phyloP scores from a whole-genome alignment of 2,329 filamentous ascomycete species.

The Monosporascus cannonballus region DNA sequence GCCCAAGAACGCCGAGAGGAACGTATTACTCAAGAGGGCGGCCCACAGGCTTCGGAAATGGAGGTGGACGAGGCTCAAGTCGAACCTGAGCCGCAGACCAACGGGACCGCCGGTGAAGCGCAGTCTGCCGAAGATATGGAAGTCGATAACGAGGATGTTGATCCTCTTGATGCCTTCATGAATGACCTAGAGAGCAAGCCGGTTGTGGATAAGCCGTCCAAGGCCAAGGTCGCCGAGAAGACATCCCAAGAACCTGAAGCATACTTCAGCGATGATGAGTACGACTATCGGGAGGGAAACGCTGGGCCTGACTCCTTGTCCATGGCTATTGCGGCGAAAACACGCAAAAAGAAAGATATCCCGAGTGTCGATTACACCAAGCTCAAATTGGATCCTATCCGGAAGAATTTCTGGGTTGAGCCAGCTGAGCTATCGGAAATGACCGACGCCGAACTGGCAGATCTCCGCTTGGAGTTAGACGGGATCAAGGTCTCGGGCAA shows the following conservation, averaged over 20 bases:
- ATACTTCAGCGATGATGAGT: conserved; percentile 84
- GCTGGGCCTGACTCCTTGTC: conserved; percentile 39
- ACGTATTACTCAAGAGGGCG: conserved; percentile 46
- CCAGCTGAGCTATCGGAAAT: conserved; percentile 77
- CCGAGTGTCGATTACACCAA: conserved; percentile 82
- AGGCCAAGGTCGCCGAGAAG: conserved; percentile 32
- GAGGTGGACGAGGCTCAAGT: conserved; percentile 28
- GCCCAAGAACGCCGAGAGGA: conserved; percentile 81
- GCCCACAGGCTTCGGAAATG: conserved; percentile 42
- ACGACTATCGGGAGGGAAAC: conserved; percentile 43
- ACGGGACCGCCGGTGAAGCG: conserved; percentile 14
- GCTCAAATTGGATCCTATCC: conserved; percentile 75
- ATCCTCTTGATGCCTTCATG: conserved; percentile 98
- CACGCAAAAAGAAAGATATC: conserved; percentile 91
- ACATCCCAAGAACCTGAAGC: conserved; percentile 68
- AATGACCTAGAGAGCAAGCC: conserved; percentile 51
- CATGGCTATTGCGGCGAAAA: conserved; percentile 50
- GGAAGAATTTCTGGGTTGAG: conserved; percentile 93
- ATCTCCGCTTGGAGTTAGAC: conserved; percentile 80
- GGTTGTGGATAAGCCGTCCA: conserved; percentile 16
- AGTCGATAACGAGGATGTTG: conserved; percentile 63
- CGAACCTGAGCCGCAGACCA: conserved; percentile 14
- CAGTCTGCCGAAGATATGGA: conserved; percentile 45
- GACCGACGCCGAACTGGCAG: conserved; percentile 76
- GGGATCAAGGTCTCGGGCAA: conserved; percentile 90